Evolutionary conservation across 768 basidiomycete genomes (phyloP).

Genomic region (Phaffia australis): DNA sequence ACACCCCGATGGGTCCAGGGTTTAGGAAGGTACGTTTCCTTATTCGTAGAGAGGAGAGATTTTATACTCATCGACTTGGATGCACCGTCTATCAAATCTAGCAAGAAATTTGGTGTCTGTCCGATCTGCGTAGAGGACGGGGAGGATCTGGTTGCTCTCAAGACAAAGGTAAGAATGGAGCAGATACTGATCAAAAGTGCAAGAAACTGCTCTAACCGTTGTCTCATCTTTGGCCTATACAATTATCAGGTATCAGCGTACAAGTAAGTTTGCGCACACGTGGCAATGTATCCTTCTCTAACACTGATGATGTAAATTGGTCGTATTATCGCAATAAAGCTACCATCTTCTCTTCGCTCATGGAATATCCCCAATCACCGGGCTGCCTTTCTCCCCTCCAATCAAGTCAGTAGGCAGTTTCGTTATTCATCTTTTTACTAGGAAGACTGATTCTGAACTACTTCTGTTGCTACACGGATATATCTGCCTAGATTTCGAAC

Average conservation of each 20-base stretch:
- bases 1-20: slow-evolving; percentile 10
- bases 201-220: too few species aligned
- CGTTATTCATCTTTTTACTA: too few species aligned
- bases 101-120: slow-evolving; percentile 7
- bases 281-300: neutral
- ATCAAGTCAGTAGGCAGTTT: slow-evolving; percentile 41
- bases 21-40: slow-evolving; percentile 1
- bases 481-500: too few species aligned
- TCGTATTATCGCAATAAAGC: neutral
- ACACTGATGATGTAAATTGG: too few species aligned
- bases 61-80: neutral
- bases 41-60: neutral
- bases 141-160: neutral
- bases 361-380: slow-evolving; percentile 59
- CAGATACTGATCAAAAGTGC: too few species aligned
- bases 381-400: slow-evolving; percentile 68
- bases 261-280: neutral
- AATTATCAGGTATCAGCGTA: neutral
- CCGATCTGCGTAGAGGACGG: slow-evolving; percentile 11
- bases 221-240: neutral
- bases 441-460: too few species aligned
- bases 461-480: too few species aligned
- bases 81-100: neutral
- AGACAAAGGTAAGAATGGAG: slow-evolving; percentile 1
- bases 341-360: slow-evolving; percentile 20